These are phyloP conservation scores for Phytophthora crassamura DNA, from an alignment of 352 stramenopile species.

Conservation along the genomic window DNA sequence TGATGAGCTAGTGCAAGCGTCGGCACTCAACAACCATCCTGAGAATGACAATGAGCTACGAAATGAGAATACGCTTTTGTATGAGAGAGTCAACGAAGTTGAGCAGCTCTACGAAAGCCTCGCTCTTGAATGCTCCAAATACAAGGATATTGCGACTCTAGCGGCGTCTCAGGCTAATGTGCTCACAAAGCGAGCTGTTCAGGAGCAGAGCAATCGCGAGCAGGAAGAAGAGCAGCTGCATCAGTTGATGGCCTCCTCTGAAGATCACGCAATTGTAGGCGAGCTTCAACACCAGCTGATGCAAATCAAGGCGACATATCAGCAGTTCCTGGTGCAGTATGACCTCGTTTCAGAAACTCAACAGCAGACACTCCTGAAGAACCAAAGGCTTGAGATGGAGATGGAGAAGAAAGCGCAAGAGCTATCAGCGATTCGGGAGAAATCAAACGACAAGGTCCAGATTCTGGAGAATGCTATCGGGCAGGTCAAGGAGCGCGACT, in stretches of 20 bases:
- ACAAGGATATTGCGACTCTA: slow-evolving; percentile 69
- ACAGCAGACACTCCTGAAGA: slow-evolving; percentile 58
- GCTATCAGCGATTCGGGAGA: slow-evolving; percentile 43
- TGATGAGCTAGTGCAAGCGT: slow-evolving; percentile 17
- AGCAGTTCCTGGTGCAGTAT: slow-evolving; percentile 81
- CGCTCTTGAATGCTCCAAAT: slow-evolving; percentile 63
- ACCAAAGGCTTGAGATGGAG: slow-evolving; percentile 67
- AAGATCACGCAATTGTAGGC: slow-evolving; percentile 92
- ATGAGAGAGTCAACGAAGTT: slow-evolving; percentile 73
- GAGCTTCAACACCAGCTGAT: slow-evolving; percentile 91
- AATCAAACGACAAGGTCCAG: slow-evolving; percentile 41
- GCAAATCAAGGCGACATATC: slow-evolving; percentile 86
- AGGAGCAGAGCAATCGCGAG: slow-evolving; percentile 55
- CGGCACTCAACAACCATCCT: background rate
- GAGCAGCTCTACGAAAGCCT: slow-evolving; percentile 80
- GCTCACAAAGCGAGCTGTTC: slow-evolving; percentile 45
- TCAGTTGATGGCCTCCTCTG: slow-evolving; percentile 78
- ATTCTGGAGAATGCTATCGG: slow-evolving; percentile 55
- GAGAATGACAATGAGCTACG: slow-evolving; percentile 41
- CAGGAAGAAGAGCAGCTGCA: slow-evolving; percentile 69
- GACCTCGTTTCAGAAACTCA: slow-evolving; percentile 58
- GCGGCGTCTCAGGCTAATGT: slow-evolving; percentile 72
- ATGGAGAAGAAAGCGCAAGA: slow-evolving; percentile 54
- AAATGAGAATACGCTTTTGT: slow-evolving; percentile 62
- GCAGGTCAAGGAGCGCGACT: slow-evolving; percentile 65